A percentile compares a stretch with the other conserved stretches of the same genome.
Evolutionary conservation across 2,329 filamentous ascomycete species (phyloP).

Genomic region (Calonectria honghensis): DNA sequence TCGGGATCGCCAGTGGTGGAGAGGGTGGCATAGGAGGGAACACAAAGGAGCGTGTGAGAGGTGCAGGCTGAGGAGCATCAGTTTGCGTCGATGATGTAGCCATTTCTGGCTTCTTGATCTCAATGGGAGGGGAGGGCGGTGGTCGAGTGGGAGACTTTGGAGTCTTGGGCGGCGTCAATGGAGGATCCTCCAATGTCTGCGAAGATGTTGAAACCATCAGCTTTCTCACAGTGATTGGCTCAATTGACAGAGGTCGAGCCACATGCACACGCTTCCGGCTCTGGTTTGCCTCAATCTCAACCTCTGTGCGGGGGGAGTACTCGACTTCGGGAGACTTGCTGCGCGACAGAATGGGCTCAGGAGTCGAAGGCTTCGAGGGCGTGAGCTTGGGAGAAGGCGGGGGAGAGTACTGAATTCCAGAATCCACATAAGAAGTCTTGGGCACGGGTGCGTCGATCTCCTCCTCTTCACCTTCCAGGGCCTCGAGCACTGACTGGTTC

Average conservation of each 20-base stretch:
- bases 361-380: conserved; percentile 63
- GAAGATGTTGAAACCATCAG: conserved; percentile 79
- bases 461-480: conserved; percentile 73
- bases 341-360: conserved; percentile 62
- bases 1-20: conserved; percentile 79
- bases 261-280: conserved; percentile 80
- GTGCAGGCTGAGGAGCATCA: conserved; percentile 52
- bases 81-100: conserved; percentile 79
- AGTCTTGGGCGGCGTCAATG: conserved; percentile 79
- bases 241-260: conserved; percentile 70
- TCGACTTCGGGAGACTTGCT: conserved; percentile 67
- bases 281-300: conserved; percentile 83
- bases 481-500: conserved; percentile 74
- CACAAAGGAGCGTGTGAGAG: conserved; percentile 25
- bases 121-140: conserved; percentile 63
- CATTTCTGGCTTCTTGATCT: conserved; percentile 63
- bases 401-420: conserved; percentile 88
- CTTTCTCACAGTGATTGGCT: conserved; percentile 62
- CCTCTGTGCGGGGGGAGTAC: conserved; percentile 66
- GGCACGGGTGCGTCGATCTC: conserved; percentile 64
- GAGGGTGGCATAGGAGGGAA: conserved; percentile 54
- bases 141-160: conserved; percentile 71
- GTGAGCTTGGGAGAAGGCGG: conserved; percentile 80
- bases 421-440: conserved; percentile 79
- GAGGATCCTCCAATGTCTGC: conserved; percentile 75